Percentiles rank a stretch among this genome's conserved stretches.
phyloP scores from a whole-genome alignment of 805 yeast genomes.

The Saturnispora zaruensis region DNA sequence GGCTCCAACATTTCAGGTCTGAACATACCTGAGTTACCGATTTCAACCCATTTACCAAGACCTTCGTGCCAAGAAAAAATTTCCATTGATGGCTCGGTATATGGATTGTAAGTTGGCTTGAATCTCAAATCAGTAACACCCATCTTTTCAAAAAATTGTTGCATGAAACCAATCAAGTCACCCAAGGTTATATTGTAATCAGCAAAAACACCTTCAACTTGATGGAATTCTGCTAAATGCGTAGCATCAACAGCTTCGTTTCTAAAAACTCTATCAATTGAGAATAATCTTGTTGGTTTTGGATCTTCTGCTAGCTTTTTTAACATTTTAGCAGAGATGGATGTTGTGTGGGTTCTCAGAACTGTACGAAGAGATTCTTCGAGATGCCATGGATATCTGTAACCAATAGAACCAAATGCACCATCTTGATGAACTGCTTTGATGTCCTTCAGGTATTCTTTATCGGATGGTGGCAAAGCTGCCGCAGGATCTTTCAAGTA shows the following conservation, averaged over 20 bases:
- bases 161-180: constrained; percentile 96
- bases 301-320: constrained; percentile 83
- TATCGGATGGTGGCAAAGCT: constrained; percentile 79
- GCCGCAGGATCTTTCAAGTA: constrained; percentile 85
- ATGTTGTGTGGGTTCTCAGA: constrained; percentile 95
- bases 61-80: constrained; percentile 96
- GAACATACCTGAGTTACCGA: constrained; percentile 99
- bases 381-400: constrained; percentile 95
- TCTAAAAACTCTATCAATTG: constrained; percentile 97
- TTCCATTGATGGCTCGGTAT: constrained; percentile 98
- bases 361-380: constrained; percentile 88
- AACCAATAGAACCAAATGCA: constrained; percentile 90
- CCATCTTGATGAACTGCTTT: constrained; percentile 83
- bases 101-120: constrained; percentile 98
- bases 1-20: constrained; percentile 98
- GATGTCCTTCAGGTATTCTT: constrained; percentile 66
- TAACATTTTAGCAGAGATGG: constrained; percentile 82
- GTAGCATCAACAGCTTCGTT: constrained; percentile 99
- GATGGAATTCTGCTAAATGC: constrained; percentile 98
- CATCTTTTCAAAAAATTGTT: constrained; percentile 92
- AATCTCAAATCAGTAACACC: constrained; percentile 93
- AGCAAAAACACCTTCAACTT: constrained; percentile 97
- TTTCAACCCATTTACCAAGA: constrained; percentile 95
- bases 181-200: constrained; percentile 93
- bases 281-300: constrained; percentile 82